phyloP scores from a whole-genome alignment of 2,329 filamentous ascomycete genomes.

The Penicillium sp. region DNA sequence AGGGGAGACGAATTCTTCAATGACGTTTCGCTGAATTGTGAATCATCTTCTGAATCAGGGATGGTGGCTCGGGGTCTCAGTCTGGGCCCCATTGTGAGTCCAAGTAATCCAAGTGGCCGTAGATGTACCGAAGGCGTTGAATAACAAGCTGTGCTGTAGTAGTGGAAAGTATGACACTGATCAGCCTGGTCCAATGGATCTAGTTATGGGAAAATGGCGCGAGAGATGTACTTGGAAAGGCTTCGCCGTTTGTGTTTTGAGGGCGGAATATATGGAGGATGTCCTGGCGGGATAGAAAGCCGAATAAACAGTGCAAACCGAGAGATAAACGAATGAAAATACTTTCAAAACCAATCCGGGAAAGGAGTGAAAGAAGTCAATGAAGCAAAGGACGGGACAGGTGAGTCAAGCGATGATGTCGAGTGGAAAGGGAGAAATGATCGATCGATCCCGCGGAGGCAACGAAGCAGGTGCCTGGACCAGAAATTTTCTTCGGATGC shows the following conservation, averaged over 20 bases:
- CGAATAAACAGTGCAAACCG: too few relatives aligned
- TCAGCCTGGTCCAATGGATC: not conserved
- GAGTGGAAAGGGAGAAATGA: constrained; percentile 1
- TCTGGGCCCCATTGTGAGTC: constrained; percentile 15
- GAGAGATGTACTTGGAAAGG: not conserved
- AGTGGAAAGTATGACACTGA: not conserved
- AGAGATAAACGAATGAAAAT: not conserved
- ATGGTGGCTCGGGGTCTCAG: constrained; percentile 14
- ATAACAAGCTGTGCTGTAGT: not conserved
- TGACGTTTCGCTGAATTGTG: constrained; percentile 14
- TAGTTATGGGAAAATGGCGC: not conserved
- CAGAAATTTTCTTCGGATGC: constrained; percentile 22
- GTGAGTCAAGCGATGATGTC: not conserved
- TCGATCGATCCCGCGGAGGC: constrained; percentile 8
- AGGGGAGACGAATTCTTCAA: constrained; percentile 14
- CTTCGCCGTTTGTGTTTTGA: not conserved
- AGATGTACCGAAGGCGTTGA: not conserved
- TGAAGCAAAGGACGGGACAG: not conserved
- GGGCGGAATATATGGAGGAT: not conserved
- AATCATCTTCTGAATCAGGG: constrained; percentile 25
- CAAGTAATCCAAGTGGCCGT: not conserved
- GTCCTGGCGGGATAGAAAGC: too few relatives aligned
- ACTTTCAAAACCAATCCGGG: too few relatives aligned
- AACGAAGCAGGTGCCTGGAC: constrained; percentile 24
- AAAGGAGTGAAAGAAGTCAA: not conserved